Percentiles rank a stretch among this genome's conserved stretches.
These are phyloP conservation scores for Picochlorum sp. DNA, from an alignment of 139 green algal species.

Conservation along the genomic window DNA sequence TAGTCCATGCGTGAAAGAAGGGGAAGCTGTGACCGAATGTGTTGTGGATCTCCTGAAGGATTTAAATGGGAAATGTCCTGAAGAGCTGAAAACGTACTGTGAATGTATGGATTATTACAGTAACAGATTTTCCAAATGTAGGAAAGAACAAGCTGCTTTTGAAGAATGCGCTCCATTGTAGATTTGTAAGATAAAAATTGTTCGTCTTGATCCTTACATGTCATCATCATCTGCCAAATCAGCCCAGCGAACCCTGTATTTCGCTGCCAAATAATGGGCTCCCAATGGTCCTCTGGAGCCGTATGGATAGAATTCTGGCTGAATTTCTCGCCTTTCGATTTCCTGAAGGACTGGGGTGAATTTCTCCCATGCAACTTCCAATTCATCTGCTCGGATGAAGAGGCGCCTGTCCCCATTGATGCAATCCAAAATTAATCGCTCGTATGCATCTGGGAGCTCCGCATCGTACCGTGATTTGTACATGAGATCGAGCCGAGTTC, in stretches of 20 bases:
- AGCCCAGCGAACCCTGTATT: conserved; percentile 92
- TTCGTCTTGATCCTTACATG: not conserved
- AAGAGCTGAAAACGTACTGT: conserved; percentile 47
- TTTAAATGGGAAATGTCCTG: conserved; percentile 36
- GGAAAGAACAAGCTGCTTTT: conserved; percentile 45
- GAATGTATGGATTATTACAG: conserved; percentile 66
- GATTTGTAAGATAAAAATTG: not conserved
- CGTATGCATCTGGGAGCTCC: conserved; percentile 81
- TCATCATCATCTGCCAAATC: conserved; percentile 47
- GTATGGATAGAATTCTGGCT: conserved; percentile 96
- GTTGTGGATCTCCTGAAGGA: conserved; percentile 52
- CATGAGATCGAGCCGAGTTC: conserved; percentile 84
- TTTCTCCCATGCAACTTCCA: conserved; percentile 88
- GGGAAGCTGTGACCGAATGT: conserved; percentile 49
- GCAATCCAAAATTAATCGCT: conserved; percentile 96
- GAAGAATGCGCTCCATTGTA: conserved; percentile 17
- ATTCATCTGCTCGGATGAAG: conserved; percentile 92
- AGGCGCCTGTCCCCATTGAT: conserved; percentile 87
- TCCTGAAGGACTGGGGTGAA: conserved; percentile 90
- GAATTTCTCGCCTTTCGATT: conserved; percentile 52
- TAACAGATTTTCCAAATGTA: conserved; percentile 49
- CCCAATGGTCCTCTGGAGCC: conserved; percentile 90
- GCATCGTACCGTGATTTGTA: conserved; percentile 60
- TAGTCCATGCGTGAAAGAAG: conserved; percentile 38
- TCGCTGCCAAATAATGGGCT: conserved; percentile 94